phyloP scores from a whole-genome alignment of 2,329 filamentous ascomycete genomes.

The Pseudogymnoascus sp. region DNA sequence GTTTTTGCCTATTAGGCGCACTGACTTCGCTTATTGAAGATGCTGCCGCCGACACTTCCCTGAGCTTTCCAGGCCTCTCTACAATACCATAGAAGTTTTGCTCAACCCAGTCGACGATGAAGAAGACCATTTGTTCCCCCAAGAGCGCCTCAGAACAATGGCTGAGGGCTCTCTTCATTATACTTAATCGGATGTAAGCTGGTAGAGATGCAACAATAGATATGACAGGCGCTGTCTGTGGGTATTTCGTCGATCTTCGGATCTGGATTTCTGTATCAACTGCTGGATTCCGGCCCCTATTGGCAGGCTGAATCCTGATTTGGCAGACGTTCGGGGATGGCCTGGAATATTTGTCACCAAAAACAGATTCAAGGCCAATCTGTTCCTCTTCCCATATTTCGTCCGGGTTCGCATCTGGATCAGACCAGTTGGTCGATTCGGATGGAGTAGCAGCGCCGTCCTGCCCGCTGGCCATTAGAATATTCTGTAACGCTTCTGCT shows the following conservation, averaged over 20 bases:
- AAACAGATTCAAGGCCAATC: conserved; percentile 76
- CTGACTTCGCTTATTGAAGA: conserved; percentile 51
- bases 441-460: conserved; percentile 25
- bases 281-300: conserved; percentile 41
- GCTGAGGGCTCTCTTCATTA: conserved; percentile 67
- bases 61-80: conserved; percentile 72
- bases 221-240: conserved; percentile 58
- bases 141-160: conserved; percentile 57
- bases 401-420: conserved; percentile 44
- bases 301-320: conserved; percentile 55
- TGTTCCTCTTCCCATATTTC: conserved; percentile 81
- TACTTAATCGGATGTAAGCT: conserved; percentile 86
- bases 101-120: conserved; percentile 85
- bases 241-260: conserved; percentile 67
- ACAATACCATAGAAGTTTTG: conserved; percentile 75
- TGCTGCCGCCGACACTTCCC: conserved; percentile 74
- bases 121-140: conserved; percentile 87
- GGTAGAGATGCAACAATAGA: conserved; percentile 66
- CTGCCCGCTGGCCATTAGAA: conserved; percentile 47
- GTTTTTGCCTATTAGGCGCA: conserved; percentile 19
- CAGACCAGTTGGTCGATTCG: conserved; percentile 31
- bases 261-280: conserved; percentile 56
- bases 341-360: conserved; percentile 62
- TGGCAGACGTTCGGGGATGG: conserved; percentile 58
- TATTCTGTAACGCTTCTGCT: conserved; percentile 70